A percentile compares a stretch with the other conserved stretches of the same genome.
phyloP scores from a whole-genome alignment of 192 early-diverging fungal species.

The Entomortierella chlamydospora region DNA sequence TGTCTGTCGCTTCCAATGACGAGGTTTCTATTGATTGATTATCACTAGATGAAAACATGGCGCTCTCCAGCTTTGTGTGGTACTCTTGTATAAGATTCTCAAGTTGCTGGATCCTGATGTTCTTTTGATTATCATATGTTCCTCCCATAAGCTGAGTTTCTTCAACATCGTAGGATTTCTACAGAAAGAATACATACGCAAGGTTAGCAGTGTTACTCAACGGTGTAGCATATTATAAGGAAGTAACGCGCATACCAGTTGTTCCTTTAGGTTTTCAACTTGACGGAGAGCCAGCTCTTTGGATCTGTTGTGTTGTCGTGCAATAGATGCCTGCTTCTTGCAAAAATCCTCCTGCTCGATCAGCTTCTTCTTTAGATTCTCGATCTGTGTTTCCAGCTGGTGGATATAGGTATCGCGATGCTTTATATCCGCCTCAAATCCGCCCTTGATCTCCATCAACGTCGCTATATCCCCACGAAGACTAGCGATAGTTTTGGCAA shows the following conservation, averaged over 20 bases:
- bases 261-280: constrained; percentile 70
- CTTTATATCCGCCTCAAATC: constrained; percentile 45
- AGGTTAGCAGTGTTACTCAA: neutral
- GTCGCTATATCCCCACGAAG: constrained; percentile 60
- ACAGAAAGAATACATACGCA: neutral
- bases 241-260: constrained; percentile 60
- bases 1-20: neutral
- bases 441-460: constrained; percentile 54
- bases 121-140: constrained; percentile 69
- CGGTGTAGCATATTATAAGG: too few relatives aligned
- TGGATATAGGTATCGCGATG: constrained; percentile 48
- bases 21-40: neutral
- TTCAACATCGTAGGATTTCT: constrained; percentile 67
- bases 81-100: constrained; percentile 73
- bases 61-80: constrained; percentile 51
- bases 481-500: constrained; percentile 59
- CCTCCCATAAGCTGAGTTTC: constrained; percentile 61
- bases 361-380: constrained; percentile 55
- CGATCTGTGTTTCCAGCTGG: constrained; percentile 54
- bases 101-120: constrained; percentile 67
- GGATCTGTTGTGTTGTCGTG: constrained; percentile 57
- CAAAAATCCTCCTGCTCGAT: constrained; percentile 58
- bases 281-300: constrained; percentile 70
- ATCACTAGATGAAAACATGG: neutral
- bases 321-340: constrained; percentile 41